A percentile compares a stretch with the other conserved stretches of the same genome.
Evolutionary conservation across 345 rosid species (phyloP).

Genomic region (Excoecaria agallocha): DNA sequence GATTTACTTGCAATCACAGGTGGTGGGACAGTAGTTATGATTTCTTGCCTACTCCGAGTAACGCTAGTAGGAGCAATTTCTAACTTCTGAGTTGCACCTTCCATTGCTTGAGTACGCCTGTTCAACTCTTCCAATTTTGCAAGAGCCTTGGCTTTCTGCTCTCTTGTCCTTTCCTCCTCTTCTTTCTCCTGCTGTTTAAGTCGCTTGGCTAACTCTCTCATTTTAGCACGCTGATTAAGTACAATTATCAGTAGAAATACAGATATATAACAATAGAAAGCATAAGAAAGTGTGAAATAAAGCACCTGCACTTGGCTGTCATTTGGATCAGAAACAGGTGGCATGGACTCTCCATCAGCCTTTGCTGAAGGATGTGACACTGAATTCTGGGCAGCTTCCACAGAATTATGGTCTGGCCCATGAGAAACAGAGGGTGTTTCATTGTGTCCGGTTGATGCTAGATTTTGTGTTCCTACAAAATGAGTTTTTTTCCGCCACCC

Average conservation of each 20-base stretch:
- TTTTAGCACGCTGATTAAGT: constrained; percentile 58
- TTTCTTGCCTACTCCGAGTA: constrained; percentile 39
- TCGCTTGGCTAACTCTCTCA: constrained; percentile 72
- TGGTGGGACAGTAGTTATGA: constrained; percentile 29
- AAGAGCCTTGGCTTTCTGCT: constrained; percentile 82
- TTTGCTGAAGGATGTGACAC: constrained; percentile 33
- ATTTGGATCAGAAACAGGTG: constrained; percentile 36
- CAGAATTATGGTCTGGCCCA: constrained; percentile 32
- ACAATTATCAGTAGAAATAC: background rate
- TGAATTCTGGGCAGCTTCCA: constrained; percentile 37
- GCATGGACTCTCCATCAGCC: constrained; percentile 41
- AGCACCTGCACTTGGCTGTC: constrained; percentile 57
- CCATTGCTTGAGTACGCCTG: constrained; percentile 57
- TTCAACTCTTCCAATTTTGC: constrained; percentile 83
- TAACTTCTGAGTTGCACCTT: constrained; percentile 39
- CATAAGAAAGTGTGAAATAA: constrained; percentile 7
- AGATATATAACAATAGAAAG: background rate
- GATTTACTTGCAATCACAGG: constrained; percentile 10
- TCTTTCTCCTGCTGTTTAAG: constrained; percentile 65
- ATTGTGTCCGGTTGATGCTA: constrained; percentile 29
- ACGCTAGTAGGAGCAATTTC: constrained; percentile 36
- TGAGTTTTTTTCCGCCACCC: constrained; percentile 51
- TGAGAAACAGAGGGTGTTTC: constrained; percentile 40
- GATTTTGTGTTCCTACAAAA: constrained; percentile 34
- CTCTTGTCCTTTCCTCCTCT: constrained; percentile 89